Base-by-base conservation (phyloP, 108 stramenopile genomes). In the Cyclostephanos tholiformis region DNA sequence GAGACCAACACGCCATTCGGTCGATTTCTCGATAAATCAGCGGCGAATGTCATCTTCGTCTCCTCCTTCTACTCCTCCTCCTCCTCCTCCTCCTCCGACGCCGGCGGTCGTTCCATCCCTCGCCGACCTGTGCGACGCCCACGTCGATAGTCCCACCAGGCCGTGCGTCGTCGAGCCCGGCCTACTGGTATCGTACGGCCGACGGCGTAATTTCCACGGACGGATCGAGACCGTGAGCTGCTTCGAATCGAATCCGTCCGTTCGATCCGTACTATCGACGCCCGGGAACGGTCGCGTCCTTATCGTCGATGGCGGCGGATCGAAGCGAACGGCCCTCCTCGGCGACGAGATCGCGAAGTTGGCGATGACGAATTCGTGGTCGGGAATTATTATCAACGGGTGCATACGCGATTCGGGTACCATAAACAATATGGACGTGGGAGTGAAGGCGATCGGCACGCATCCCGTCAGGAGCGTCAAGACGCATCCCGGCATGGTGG, bases 401-500 rank as follows among this genome's bases (percentile, higher is more conserved):
- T 89, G 84, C 63, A 88, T 92, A 56, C 82, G 89, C 44, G 89
- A 92, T 76, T 88, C 89, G 32, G 85, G 76, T 12, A 88, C 86
- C 19, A 85, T 92, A 20, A 62, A 58, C 12, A 30, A 66, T n/a
- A 55, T 89, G 43, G 41, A 76, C 23, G 58, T 92, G 68, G 91
- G 91, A 0, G 85, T 92, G 7, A 86, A 85, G 75, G 87, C 91
- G 0, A 57, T 88, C 53, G 87, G 88, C 0, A 87, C 89, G 9
- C 74, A 84, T 81, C 91, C 91, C 12, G 59, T 86, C 4, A 90
- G 88, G 52, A 83, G 85, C 22, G 14, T 76, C n/a, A 89, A 89
- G 76, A 66, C 67, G 4, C 68, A 74, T 51, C 36, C 36, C 20
- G 86, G 86, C 20, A 80, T 82, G 43, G 51, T 58, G 46, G 83